These are phyloP conservation scores for Fusarium cyanostomum DNA, from an alignment of 2,329 filamentous ascomycete species.

Conservation along the genomic window DNA sequence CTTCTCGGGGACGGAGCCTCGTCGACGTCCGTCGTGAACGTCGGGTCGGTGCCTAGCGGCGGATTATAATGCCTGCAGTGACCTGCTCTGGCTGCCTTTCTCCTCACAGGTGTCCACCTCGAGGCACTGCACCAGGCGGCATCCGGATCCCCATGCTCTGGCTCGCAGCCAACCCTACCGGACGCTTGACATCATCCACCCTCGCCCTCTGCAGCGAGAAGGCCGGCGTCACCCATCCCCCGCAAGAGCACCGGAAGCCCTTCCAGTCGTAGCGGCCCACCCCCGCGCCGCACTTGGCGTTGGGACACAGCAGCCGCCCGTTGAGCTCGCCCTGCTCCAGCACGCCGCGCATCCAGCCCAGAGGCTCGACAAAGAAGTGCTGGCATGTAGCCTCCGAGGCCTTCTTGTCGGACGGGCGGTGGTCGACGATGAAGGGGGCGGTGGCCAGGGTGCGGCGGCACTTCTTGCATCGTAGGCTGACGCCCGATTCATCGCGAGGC, in stretches of 20 bases:
- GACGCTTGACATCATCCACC: constrained; percentile 72
- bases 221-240: constrained; percentile 88
- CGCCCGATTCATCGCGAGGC: constrained; percentile 39
- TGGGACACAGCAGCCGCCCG: constrained; percentile 86
- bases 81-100: neutral
- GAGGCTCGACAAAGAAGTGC: constrained; percentile 89
- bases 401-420: constrained; percentile 53
- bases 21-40: constrained; percentile 2
- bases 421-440: constrained; percentile 71
- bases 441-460: constrained; percentile 75
- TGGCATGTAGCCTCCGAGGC: constrained; percentile 63
- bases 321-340: constrained; percentile 84
- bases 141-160: constrained; percentile 61
- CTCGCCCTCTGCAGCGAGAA: constrained; percentile 85
- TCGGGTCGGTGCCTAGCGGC: constrained; percentile 14
- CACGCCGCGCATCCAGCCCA: constrained; percentile 92
- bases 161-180: constrained; percentile 27
- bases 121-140: constrained; percentile 57
- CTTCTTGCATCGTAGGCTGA: constrained; percentile 81
- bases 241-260: constrained; percentile 91
- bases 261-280: constrained; percentile 97
- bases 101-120: constrained; percentile 49
- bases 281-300: constrained; percentile 78
- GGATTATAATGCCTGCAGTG: neutral
- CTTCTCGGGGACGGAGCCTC: constrained; percentile 7